Conservation (phyloP, 768 basidiomycete genomes). For the Tricholoma terreum region DNA sequence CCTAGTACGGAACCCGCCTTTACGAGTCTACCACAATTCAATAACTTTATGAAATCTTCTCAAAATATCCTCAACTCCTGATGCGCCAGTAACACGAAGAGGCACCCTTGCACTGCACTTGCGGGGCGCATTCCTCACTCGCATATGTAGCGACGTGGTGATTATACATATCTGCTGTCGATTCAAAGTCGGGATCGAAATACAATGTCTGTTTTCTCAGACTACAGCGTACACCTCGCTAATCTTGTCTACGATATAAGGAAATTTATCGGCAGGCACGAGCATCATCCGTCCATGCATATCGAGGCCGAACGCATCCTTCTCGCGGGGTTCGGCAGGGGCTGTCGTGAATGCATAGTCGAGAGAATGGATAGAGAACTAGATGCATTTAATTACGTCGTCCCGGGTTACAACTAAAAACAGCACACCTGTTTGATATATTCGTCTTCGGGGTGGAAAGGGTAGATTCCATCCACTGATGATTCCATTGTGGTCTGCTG, state of each 20-base stretch:
- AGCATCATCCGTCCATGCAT: conserved; percentile 65
- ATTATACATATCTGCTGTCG: too few species aligned
- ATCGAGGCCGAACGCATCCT: conserved; percentile 72
- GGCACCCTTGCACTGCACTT: too few species aligned
- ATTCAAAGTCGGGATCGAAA: too few species aligned
- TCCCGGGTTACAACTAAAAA: not conserved
- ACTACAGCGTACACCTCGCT: conserved; percentile 29
- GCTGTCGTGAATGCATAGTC: conserved; percentile 50
- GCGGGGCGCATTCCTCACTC: too few species aligned
- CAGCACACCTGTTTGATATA: conserved; percentile 54
- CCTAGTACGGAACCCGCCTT: too few species aligned
- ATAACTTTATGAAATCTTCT: too few species aligned
- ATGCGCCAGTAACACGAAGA: too few species aligned
- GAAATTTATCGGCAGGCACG: conserved; percentile 43
- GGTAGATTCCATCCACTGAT: conserved; percentile 53
- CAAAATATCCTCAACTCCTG: too few species aligned
- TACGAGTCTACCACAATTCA: too few species aligned
- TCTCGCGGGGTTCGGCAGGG: conserved; percentile 49
- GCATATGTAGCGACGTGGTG: too few species aligned
- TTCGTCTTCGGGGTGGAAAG: conserved; percentile 88
- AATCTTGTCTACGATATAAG: conserved; percentile 38
- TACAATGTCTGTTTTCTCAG: not conserved
- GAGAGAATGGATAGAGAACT: conserved; percentile 48
- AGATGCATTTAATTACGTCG: not conserved
- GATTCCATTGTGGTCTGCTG: conserved; percentile 17